phyloP scores from a whole-genome alignment of 805 yeast species.

The Monosporozyma unispora region DNA sequence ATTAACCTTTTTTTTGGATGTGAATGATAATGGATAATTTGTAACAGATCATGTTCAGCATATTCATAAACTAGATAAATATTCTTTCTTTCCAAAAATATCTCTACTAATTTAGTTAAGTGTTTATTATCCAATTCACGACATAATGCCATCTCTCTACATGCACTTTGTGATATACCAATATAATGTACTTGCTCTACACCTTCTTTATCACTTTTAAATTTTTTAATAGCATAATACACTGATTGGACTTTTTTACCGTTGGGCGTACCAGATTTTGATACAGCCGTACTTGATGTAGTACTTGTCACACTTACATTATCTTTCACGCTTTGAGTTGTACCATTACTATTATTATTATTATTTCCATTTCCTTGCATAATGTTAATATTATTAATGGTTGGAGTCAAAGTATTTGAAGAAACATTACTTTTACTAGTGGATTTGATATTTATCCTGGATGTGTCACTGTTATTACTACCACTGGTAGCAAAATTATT shows the following conservation, averaged over 20 bases:
- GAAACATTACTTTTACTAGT: background rate
- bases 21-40: constrained; percentile 87
- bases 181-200: constrained; percentile 78
- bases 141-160: constrained; percentile 92
- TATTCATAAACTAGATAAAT: constrained; percentile 93
- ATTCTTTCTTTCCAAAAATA: constrained; percentile 76
- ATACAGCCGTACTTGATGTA: background rate
- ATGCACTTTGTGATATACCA: constrained; percentile 92
- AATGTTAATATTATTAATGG: background rate
- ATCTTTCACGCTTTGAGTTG: background rate
- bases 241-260: background rate
- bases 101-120: constrained; percentile 71
- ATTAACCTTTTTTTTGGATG: constrained; percentile 78
- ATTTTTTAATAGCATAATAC: constrained; percentile 84
- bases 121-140: constrained; percentile 76
- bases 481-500: background rate
- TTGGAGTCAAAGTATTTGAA: background rate
- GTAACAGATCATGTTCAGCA: constrained; percentile 92
- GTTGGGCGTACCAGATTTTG: background rate
- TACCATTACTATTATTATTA: background rate
- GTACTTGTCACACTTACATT: background rate
- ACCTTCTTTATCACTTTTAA: constrained; percentile 88
- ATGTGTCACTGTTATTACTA: background rate
- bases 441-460: background rate
- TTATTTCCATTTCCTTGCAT: background rate